A percentile compares a stretch with the other conserved stretches of the same genome.
Conservation (phyloP, 1,284 basidiomycete genomes). For the Cutaneotrichosporon dermatis region DNA sequence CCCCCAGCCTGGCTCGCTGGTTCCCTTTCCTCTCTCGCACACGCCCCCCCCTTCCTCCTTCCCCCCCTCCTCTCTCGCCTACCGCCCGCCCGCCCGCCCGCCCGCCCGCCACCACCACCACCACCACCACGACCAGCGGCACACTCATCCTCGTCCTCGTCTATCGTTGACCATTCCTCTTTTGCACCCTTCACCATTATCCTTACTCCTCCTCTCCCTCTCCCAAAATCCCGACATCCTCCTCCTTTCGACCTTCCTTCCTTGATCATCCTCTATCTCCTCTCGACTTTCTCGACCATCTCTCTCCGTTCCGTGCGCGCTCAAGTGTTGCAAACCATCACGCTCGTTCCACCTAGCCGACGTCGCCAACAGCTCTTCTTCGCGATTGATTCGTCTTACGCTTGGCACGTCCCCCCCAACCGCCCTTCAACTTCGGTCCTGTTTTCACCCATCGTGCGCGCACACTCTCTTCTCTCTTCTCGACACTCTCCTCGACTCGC, state of each 20-base stretch:
- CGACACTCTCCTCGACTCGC: not conserved
- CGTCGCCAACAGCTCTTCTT: not conserved
- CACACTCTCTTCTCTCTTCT: not conserved
- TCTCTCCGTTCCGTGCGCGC: not conserved
- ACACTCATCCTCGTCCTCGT: not conserved
- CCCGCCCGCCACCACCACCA: no score
- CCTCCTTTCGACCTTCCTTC: not conserved
- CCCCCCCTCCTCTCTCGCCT: no score
- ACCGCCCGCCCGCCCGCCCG: no score
- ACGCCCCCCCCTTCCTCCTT: no score
- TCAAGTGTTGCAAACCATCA: not conserved
- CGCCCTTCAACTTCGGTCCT: not conserved
- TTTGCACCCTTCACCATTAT: no score
- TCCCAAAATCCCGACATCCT: not conserved
- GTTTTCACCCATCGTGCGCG: not conserved
- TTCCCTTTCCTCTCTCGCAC: no score
- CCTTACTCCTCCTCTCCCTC: not conserved
- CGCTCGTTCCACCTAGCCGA: not conserved
- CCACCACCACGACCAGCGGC: no score
- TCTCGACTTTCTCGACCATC: not conserved
- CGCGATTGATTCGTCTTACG: not conserved
- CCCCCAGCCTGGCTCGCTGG: no score
- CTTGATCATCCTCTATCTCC: not conserved
- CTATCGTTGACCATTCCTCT: not conserved
- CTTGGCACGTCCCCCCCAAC: not conserved